Percentiles rank a stretch among this genome's conserved stretches.
Evolutionary conservation across 495 filamentous ascomycete species (phyloP).

Genomic region (Paragyromitra xinjiangensis): DNA sequence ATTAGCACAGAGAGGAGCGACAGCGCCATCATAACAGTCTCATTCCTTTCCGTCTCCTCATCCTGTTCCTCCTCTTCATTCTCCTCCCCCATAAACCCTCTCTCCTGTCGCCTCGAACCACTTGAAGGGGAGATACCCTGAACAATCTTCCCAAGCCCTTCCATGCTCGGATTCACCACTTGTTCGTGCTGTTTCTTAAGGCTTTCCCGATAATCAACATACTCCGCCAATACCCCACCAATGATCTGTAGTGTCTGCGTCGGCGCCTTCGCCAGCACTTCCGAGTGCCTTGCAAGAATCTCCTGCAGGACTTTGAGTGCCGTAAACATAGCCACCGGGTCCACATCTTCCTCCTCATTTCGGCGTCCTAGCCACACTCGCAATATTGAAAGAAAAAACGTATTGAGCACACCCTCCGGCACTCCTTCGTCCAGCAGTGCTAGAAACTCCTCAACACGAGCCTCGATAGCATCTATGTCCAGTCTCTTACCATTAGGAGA

Average conservation of each 20-base stretch:
- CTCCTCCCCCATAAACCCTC: constrained; percentile 11
- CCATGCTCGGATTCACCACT: constrained; percentile 23
- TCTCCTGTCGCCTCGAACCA: not conserved
- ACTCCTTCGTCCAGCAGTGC: constrained; percentile 39
- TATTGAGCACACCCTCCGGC: constrained; percentile 24
- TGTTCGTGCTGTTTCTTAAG: constrained; percentile 6
- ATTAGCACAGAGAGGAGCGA: constrained; percentile 52
- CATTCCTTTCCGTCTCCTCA: constrained; percentile 45
- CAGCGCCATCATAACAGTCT: constrained; percentile 53
- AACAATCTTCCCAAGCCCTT: constrained; percentile 47
- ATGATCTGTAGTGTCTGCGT: constrained; percentile 55
- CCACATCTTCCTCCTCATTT: constrained; percentile 25
- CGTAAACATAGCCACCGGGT: constrained; percentile 50
- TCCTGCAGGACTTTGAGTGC: constrained; percentile 54
- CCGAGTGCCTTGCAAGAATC: constrained; percentile 38
- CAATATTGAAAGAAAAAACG: constrained; percentile 49
- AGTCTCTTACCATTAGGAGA: not conserved
- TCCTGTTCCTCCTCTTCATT: constrained; percentile 29
- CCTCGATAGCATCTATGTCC: constrained; percentile 39
- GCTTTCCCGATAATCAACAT: constrained; percentile 38
- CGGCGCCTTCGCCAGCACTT: constrained; percentile 50
- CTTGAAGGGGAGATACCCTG: not conserved
- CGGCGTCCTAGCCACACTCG: constrained; percentile 44
- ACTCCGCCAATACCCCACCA: constrained; percentile 51
- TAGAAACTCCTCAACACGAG: constrained; percentile 49